Base-by-base conservation (phyloP, 441 rosid species). In the Arabidopsis lyrata region DNA sequence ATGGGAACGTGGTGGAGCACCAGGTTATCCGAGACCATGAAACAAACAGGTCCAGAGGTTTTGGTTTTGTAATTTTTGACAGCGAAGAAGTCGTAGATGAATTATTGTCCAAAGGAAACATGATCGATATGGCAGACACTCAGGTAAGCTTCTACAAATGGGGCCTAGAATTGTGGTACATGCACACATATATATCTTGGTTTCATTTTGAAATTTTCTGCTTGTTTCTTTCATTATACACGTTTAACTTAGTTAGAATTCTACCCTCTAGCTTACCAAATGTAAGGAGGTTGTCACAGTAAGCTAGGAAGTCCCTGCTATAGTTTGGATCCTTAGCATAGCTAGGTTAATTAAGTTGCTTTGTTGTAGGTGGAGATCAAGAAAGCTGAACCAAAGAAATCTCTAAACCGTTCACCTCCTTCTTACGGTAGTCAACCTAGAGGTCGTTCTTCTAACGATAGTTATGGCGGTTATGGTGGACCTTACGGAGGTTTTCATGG, bases 331-430 rank as follows among this genome's bases (percentile, higher is more conserved):
- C 78, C 79, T 31, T 18, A 81, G 82, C 86, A 72, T 76, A 83
- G 80, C 77, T 92, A 89, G 97, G 97, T 92, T 95, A 84, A 95
- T 87, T 86, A 81, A 92, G 87, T 84, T 95, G 86, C 93, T 95
- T 88, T 90, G 85, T 92, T 95, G 99, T 95, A 95, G 97, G 99
- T 92, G 91, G 97, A 92, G 89, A 87, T 95, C 94, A 95, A 92
- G 95, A 95, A 95, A 88, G 99, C 99, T 53, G 99, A 95, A 92
- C 97, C 97, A 87, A 90, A 90, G 97, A 92, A 95, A 92, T 75
- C 91, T 81, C 88, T 91, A 56, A 90, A 87, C 89, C 97, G 92
- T 79, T 91, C 96, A 80, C 88, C 91, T 81, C 87, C 87, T 85
- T 80, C 92, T 78, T 86, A 83, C 65, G 88, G 92, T 88, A 92